Base-by-base conservation (phyloP, 495 filamentous ascomycete genomes). In the Achaetomiella virescens region DNA sequence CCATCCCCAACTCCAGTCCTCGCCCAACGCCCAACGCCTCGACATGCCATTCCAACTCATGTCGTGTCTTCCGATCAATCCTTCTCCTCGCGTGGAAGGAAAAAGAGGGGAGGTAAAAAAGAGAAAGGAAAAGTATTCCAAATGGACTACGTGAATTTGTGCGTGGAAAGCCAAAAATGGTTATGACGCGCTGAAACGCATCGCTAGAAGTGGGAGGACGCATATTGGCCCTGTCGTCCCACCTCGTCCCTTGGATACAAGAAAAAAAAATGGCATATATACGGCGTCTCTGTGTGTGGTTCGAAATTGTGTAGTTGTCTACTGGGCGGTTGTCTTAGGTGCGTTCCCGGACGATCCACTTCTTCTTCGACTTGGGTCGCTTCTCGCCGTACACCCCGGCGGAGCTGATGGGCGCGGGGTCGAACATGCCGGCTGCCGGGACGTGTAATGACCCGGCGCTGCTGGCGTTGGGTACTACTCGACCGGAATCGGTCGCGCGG, bases 351-450 rank as follows among this genome's bases (percentile, higher is more conserved):
- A 68, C 62, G 1, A 56, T 48, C 73, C 73, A 76, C 65, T 67
- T 75, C 71, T 73, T 75, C 55, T 66, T 69, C 25, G 66, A 51
- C 62, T 72, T 72, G 36, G 64, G 41, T 6, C 44, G 52, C 48
- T 61, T 63, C 42, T 68, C 52, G 36, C 55, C 59, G 53, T 67
- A 69, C 0, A 70, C 57, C 11, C 41, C 54, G 9, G 67, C 69
- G 2, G 61, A 52, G 52, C 45, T 51, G 36, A 70, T 56, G 2
- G 62, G 66, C 4, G 67, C 68, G 14, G 69, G 66, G 11, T 59
- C 43, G 50, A 72, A 72, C 61, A 70, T 64, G 50, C 66, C 65
- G 1, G 66, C 55, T 0, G 44, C 44, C 6, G 69, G 67, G 2
- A 64, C 54, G 42, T 72, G 67, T 33, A 66, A 46, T 15, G 64